Conservation (phyloP, 164 flowering plant species). For the Litsea cubeba region DNA sequence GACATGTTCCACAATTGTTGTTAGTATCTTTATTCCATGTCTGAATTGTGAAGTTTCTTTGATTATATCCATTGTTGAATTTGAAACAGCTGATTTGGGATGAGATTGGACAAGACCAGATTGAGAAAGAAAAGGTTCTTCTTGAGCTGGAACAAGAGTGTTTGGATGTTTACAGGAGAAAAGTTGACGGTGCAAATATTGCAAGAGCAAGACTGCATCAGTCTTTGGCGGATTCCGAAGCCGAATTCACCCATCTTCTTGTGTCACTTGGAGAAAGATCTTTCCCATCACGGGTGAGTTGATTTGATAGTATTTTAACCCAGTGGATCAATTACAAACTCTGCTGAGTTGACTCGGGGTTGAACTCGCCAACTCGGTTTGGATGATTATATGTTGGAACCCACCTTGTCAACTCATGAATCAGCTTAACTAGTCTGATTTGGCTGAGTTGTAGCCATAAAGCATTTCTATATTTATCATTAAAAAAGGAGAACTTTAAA, state of each 20-base stretch:
- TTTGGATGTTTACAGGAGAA: slow-evolving; percentile 68
- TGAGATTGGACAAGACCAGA: slow-evolving; percentile 83
- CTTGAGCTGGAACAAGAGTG: slow-evolving; percentile 86
- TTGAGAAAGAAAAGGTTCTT: slow-evolving; percentile 66
- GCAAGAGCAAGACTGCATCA: slow-evolving; percentile 85
- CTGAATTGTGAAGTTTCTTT: background rate
- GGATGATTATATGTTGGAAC: too few species aligned
- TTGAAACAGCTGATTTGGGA: slow-evolving; percentile 79
- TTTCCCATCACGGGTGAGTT: slow-evolving; percentile 65
- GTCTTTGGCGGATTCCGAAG: slow-evolving; percentile 72
- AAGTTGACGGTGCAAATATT: slow-evolving; percentile 74
- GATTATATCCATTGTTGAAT: background rate
- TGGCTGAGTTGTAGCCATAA: too few species aligned
- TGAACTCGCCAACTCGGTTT: too few species aligned
- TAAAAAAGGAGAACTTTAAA: too few species aligned
- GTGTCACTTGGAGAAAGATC: slow-evolving; percentile 80
- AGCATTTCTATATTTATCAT: too few species aligned
- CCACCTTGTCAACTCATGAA: too few species aligned
- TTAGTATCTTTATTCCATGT: background rate
- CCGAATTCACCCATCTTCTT: slow-evolving; percentile 77
- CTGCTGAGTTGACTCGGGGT: too few species aligned
- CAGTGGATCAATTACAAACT: too few species aligned
- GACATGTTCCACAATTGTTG: background rate
- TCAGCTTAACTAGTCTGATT: too few species aligned
- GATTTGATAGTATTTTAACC: background rate